A percentile compares a stretch with the other conserved stretches of the same genome.
These are phyloP conservation scores for Jacaranda copaia DNA, from an alignment of 257 asterid species.

Conservation along the genomic window DNA sequence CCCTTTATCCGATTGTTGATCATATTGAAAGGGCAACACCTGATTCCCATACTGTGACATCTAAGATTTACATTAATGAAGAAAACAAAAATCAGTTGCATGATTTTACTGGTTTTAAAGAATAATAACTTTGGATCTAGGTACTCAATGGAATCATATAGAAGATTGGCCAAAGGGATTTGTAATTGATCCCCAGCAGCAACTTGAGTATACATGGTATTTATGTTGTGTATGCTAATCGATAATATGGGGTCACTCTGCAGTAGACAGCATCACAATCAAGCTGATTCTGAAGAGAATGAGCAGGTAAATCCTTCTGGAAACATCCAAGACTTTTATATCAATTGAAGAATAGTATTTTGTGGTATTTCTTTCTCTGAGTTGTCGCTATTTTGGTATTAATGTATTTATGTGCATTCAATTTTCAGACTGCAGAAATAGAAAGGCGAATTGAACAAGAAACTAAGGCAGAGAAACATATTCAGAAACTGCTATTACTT, in stretches of 20 bases:
- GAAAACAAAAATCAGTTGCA: background rate
- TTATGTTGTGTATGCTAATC: constrained; percentile 54
- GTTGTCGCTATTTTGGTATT: constrained; percentile 6
- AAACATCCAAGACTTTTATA: background rate
- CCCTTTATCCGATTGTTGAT: background rate
- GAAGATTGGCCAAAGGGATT: constrained; percentile 35
- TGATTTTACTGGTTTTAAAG: constrained; percentile 6
- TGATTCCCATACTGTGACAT: background rate
- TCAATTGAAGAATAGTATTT: background rate
- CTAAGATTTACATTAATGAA: background rate
- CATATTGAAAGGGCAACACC: background rate
- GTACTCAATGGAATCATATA: constrained; percentile 41
- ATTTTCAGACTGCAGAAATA: constrained; percentile 87
- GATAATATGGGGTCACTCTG: constrained; percentile 89
- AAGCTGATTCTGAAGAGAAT: constrained; percentile 84
- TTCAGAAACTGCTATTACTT: constrained; percentile 94
- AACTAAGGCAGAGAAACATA: constrained; percentile 94
- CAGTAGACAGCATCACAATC: constrained; percentile 78
- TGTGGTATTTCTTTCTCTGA: background rate
- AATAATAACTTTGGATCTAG: constrained; percentile 36
- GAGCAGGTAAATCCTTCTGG: constrained; percentile 66
- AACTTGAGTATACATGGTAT: constrained; percentile 48
- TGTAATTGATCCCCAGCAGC: constrained; percentile 44
- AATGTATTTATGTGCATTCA: constrained; percentile 1
- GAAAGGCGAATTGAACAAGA: constrained; percentile 98